Conservation (phyloP, 495 filamentous ascomycete genomes). For the Trichoderma virens region DNA sequence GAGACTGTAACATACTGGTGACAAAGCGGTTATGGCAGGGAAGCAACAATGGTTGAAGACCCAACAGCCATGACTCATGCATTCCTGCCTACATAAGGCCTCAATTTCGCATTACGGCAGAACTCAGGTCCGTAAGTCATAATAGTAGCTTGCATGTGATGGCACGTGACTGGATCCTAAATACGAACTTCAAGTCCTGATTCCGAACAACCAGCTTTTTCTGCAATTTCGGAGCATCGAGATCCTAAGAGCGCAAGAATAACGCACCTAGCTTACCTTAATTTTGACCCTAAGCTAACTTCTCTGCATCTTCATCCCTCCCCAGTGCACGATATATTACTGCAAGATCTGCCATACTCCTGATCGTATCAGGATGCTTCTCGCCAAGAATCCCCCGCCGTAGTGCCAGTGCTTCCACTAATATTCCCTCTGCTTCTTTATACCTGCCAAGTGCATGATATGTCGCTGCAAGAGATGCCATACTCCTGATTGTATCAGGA, state of each 20-base stretch:
- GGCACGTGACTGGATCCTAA: background rate
- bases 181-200: background rate
- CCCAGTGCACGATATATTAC: background rate
- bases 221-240: background rate
- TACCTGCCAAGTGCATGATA: too few relatives aligned
- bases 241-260: background rate
- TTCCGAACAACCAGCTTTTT: background rate
- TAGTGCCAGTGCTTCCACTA: too few relatives aligned
- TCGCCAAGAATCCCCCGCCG: too few relatives aligned
- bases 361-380: too few relatives aligned
- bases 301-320: background rate
- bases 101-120: background rate
- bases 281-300: background rate
- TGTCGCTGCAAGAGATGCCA: background rate
- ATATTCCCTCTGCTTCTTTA: too few relatives aligned
- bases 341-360: too few relatives aligned
- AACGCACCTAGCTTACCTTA: background rate
- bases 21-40: background rate
- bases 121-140: background rate
- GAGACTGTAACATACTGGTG: background rate
- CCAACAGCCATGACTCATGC: background rate
- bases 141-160: background rate
- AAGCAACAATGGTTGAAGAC: background rate
- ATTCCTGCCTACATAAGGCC: background rate
- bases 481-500: background rate